Percentiles rank a stretch among this genome's conserved stretches.
Evolutionary conservation across 352 stramenopile species (phyloP).

Genomic region (Phytophthora tubulina): DNA sequence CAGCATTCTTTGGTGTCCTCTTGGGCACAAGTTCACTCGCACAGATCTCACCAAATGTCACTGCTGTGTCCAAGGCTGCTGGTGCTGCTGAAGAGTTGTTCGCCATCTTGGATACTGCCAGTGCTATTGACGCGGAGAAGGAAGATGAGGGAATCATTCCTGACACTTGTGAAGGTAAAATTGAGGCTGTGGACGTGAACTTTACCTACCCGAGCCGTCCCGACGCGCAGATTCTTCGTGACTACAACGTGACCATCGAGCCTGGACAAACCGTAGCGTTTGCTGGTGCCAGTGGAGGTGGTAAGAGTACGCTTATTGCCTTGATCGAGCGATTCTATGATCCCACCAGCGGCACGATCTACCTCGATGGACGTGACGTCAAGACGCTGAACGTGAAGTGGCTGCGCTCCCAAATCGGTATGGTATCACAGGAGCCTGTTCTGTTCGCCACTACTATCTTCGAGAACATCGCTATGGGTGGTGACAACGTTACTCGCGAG

Average conservation of each 20-base stretch:
- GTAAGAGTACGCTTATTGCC: conserved; percentile 56
- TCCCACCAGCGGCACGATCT: conserved; percentile 65
- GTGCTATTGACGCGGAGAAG: conserved; percentile 58
- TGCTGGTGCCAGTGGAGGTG: conserved; percentile 41
- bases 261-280: conserved; percentile 45
- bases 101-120: conserved; percentile 60
- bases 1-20: conserved; percentile 61
- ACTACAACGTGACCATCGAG: conserved; percentile 51
- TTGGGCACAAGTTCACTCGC: conserved; percentile 54
- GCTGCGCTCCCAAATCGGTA: conserved; percentile 67
- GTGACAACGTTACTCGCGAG: conserved; percentile 63
- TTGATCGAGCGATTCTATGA: conserved; percentile 92
- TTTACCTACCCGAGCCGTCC: conserved; percentile 80
- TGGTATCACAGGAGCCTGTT: conserved; percentile 89
- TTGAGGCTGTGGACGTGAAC: conserved; percentile 62
- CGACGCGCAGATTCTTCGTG: conserved; percentile 36
- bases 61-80: conserved; percentile 53
- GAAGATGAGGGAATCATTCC: conserved; percentile 40
- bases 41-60: conserved; percentile 68
- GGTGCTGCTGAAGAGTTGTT: conserved; percentile 58
- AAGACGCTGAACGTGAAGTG: conserved; percentile 82
- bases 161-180: conserved; percentile 37
- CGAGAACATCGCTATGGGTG: conserved; percentile 91
- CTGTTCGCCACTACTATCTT: conserved; percentile 91
- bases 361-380: conserved; percentile 85